phyloP scores from a whole-genome alignment of 371 early-diverging fungal species.

The Mortierella sp. region DNA sequence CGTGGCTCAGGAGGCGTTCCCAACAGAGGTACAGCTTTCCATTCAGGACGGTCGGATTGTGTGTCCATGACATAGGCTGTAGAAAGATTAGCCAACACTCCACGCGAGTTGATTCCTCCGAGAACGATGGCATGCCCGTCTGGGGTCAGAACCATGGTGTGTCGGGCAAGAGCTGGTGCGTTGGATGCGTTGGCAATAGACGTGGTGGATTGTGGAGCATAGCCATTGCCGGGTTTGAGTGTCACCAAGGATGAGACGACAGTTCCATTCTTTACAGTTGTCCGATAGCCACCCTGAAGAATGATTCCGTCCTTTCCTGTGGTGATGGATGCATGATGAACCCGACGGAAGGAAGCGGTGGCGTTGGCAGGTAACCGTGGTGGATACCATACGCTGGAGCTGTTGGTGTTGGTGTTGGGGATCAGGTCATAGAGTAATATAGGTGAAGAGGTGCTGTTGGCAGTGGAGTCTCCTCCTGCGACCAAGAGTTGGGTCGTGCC shows the following conservation, averaged over 20 bases:
- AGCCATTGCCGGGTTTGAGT: slow-evolving; percentile 6
- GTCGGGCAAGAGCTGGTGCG: slow-evolving; percentile 32
- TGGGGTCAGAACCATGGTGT: slow-evolving; percentile 36
- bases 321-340: slow-evolving; percentile 24
- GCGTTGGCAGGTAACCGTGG: neutral
- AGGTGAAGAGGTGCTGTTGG: slow-evolving; percentile 8
- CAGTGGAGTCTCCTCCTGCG: slow-evolving; percentile 29
- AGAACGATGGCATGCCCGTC: slow-evolving; percentile 42
- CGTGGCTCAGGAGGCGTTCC: slow-evolving; percentile 41
- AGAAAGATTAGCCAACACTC: slow-evolving; percentile 23
- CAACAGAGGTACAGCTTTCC: slow-evolving; percentile 18
- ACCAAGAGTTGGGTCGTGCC: slow-evolving; percentile 25
- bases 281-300: slow-evolving; percentile 38
- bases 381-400: neutral
- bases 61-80: slow-evolving; percentile 38
- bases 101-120: slow-evolving; percentile 26
- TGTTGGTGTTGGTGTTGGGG: neutral
- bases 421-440: slow-evolving; percentile 12
- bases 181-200: slow-evolving; percentile 21
- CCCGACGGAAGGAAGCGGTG: slow-evolving; percentile 15
- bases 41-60: slow-evolving; percentile 7
- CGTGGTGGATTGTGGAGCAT: slow-evolving; percentile 2
- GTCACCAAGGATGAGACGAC: slow-evolving; percentile 34
- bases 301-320: slow-evolving; percentile 42
- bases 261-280: slow-evolving; percentile 8